Base-by-base conservation (phyloP, 306 rosid genomes). In the Cajanus cajan region DNA sequence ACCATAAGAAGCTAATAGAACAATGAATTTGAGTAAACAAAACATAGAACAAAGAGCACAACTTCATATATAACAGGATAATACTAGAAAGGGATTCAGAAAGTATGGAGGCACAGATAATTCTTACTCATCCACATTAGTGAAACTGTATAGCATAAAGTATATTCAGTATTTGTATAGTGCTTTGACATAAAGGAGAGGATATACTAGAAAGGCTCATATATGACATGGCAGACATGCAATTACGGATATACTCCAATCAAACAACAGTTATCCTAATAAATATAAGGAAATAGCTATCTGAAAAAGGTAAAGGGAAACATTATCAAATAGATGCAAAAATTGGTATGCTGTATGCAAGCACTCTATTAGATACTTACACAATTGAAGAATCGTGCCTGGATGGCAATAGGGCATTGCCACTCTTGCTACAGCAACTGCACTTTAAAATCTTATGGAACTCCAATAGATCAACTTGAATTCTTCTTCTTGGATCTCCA, bases 401-500 rank as follows among this genome's bases (percentile, higher is more conserved):
- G 58, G 95, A 87, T 57, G 97, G 82, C 78, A 84, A 66, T 44
- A 90, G 88, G 65, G 81, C 73, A 78, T 78, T 82, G 78, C 84
- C 80, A 82, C 82, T 85, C 85, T 77, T 87, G 78, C 82, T 83
- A 87, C 98, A 94, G 82, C 97, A 94, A 78, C 81, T 79, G 84
- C 98, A 90, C 71, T 59, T 74, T 85, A 95, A 80, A 82, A 88
- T 87, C 81, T 90, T 88, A 54, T 92, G 89, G 80, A 74, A 87
- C 77, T 92, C 95, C 89, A 92, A 78, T 48, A 95, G 96, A 85
- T 95, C 97, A 40, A 89, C 85, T 87, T 95, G 98, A 90, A 95
- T 88, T 87, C 87, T 86, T 83, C 92, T 95, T 82, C 98, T 86
- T 77, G 97, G 89, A 77, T 95, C 97, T 70, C 98, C 98, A 76